These are phyloP conservation scores for Chytridium lagenaria DNA, from an alignment of 371 early-diverging fungal genomes.

Conservation along the genomic window DNA sequence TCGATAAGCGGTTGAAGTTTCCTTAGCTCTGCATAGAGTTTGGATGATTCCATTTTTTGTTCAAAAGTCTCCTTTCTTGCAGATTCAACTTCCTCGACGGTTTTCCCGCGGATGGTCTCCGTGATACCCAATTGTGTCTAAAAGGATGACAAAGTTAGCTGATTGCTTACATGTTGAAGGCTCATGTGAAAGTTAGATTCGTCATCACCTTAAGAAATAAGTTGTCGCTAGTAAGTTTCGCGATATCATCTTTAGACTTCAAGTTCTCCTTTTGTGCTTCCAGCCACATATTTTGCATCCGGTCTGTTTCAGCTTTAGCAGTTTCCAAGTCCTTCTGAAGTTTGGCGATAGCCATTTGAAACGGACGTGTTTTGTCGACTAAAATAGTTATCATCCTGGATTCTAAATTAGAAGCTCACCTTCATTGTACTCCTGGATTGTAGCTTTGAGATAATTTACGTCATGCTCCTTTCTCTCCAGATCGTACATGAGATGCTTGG, in stretches of 20 bases:
- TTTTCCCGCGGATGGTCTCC: conserved; percentile 50
- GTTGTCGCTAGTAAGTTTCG: conserved; percentile 42
- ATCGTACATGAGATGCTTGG: conserved; percentile 52
- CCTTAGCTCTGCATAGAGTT: conserved; percentile 50
- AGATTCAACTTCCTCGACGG: conserved; percentile 42
- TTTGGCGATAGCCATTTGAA: conserved; percentile 41
- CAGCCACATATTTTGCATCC: conserved; percentile 55
- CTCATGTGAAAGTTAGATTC: background rate
- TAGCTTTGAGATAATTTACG: conserved; percentile 49
- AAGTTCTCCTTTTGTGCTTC: conserved; percentile 51
- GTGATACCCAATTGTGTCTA: conserved; percentile 55
- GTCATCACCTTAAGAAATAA: conserved; percentile 39
- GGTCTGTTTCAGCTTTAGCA: conserved; percentile 46
- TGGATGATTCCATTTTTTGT: conserved; percentile 53
- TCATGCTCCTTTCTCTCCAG: conserved; percentile 60
- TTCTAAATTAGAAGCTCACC: conserved; percentile 27
- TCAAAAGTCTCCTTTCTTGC: conserved; percentile 52
- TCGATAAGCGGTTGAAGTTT: conserved; percentile 51
- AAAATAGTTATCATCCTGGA: conserved; percentile 2
- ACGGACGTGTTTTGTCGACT: conserved; percentile 45
- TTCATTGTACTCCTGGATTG: conserved; percentile 35
- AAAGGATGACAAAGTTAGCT: background rate
- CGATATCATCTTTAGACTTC: conserved; percentile 40
- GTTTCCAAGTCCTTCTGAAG: conserved; percentile 48
- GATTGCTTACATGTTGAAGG: no score